Evolutionary conservation across 2,329 filamentous ascomycete species (phyloP).

Genomic region (Beauveria scarabaeidicola): DNA sequence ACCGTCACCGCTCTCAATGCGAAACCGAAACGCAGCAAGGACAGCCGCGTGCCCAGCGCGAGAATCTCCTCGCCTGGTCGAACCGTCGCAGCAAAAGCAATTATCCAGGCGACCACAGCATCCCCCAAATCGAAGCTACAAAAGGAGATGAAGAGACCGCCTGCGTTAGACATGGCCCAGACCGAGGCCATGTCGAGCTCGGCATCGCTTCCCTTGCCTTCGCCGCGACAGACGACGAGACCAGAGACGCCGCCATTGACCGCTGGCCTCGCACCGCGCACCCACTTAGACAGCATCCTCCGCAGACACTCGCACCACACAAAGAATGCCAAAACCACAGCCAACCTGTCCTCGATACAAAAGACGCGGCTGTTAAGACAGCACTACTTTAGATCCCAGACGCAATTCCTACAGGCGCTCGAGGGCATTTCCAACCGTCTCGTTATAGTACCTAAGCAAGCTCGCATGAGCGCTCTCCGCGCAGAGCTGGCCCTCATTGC

Average conservation of each 20-base stretch:
- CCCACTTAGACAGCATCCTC: conserved; percentile 37
- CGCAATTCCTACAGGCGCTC: conserved; percentile 69
- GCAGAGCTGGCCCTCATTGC: conserved; percentile 75
- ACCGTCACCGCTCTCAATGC: conserved; percentile 50
- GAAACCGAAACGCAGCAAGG: conserved; percentile 40
- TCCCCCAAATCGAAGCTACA: conserved; percentile 21
- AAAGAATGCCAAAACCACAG: conserved; percentile 48
- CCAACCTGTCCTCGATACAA: conserved; percentile 55
- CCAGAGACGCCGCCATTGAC: conserved; percentile 48
- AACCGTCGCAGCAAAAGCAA: conserved; percentile 15
- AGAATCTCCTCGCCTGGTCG: conserved; percentile 21
- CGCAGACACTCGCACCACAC: conserved; percentile 54
- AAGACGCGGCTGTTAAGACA: conserved; percentile 66
- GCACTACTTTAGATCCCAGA: conserved; percentile 77
- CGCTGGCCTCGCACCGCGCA: conserved; percentile 37
- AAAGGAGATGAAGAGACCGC: conserved; percentile 33
- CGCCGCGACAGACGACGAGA: conserved; percentile 42
- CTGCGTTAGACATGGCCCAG: conserved; percentile 43
- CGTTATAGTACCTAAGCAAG: conserved; percentile 72
- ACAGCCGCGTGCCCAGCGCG: conserved; percentile 36
- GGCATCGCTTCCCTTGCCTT: conserved; percentile 58
- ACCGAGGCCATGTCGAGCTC: conserved; percentile 58
- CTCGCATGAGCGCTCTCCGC: conserved; percentile 69
- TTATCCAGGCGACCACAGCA: conserved; percentile 15
- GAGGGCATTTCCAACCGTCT: conserved; percentile 81